Evolutionary conservation across 305 asterid species (phyloP).

Genomic region (Lippia alba): DNA sequence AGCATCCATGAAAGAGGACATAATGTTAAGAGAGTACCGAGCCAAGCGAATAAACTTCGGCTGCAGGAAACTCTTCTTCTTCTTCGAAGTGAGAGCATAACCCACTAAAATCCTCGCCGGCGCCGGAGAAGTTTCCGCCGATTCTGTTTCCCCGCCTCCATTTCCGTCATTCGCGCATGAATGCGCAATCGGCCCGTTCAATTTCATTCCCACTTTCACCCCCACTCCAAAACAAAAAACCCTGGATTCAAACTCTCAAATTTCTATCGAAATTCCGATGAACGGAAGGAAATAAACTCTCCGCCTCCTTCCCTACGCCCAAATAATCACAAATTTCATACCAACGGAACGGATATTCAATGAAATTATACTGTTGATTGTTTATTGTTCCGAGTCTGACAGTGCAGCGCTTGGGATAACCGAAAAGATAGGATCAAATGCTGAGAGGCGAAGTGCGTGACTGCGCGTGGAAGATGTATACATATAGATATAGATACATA

Average conservation of each 20-base stretch:
- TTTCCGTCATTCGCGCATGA: constrained; percentile 36
- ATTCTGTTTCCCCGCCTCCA: constrained; percentile 36
- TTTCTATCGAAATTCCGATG: constrained; percentile 1
- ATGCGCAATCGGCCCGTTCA: constrained; percentile 40
- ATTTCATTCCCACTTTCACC: constrained; percentile 40
- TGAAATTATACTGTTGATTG: not conserved
- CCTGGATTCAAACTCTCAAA: constrained; percentile 21
- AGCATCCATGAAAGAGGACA: not conserved
- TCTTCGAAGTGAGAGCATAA: constrained; percentile 69
- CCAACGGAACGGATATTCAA: not conserved
- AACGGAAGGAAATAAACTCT: constrained; percentile 10
- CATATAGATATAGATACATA: not conserved
- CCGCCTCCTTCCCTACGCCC: constrained; percentile 11
- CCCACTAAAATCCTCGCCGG: constrained; percentile 54
- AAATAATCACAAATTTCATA: constrained; percentile 3
- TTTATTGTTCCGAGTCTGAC: not conserved
- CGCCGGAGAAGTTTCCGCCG: constrained; percentile 32
- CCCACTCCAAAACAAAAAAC: constrained; percentile 15
- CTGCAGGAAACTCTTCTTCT: constrained; percentile 67
- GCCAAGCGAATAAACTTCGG: constrained; percentile 57
- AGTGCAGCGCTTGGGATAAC: constrained; percentile 9
- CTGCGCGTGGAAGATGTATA: constrained; percentile 6
- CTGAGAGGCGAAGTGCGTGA: constrained; percentile 26
- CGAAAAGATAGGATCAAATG: constrained; percentile 34
- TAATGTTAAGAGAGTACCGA: constrained; percentile 42